These are phyloP conservation scores for Lachnellula cervina DNA, from an alignment of 2,329 filamentous ascomycete species.

Conservation along the genomic window DNA sequence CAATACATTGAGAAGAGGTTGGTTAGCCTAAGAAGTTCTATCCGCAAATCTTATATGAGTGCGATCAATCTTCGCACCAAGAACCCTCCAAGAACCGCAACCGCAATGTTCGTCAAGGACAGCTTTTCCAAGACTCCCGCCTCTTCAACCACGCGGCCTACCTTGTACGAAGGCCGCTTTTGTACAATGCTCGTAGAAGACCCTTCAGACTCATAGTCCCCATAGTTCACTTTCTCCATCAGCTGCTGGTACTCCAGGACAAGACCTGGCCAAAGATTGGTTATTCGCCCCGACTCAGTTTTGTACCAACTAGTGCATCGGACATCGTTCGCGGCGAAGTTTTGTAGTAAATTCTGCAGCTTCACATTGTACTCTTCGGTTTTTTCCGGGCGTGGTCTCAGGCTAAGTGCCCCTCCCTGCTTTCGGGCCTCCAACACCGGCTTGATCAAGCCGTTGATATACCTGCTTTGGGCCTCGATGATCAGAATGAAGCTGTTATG, in stretches of 20 bases:
- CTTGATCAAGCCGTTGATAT: conserved; percentile 8
- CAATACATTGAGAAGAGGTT: too few species aligned
- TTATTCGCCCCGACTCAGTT: conserved; percentile 6
- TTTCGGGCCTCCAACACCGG: not conserved
- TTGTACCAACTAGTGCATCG: conserved; percentile 12
- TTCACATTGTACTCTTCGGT: conserved; percentile 7
- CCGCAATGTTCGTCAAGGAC: too few species aligned
- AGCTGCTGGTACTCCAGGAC: conserved; percentile 10
- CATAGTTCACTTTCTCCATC: not conserved
- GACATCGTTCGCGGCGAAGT: conserved; percentile 1
- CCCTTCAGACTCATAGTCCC: not conserved
- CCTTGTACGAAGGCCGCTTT: too few species aligned
- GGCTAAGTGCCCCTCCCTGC: not conserved
- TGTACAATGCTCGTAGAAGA: too few species aligned
- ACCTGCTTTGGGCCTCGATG: conserved; percentile 12
- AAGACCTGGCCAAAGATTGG: conserved; percentile 8
- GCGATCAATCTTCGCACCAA: too few species aligned
- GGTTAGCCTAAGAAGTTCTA: too few species aligned
- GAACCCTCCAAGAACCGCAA: too few species aligned
- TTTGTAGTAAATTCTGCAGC: conserved; percentile 2
- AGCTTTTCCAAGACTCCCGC: too few species aligned
- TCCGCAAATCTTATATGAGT: too few species aligned
- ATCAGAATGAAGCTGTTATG: conserved; percentile 16
- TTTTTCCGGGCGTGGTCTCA: not conserved
- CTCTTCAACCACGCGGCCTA: too few species aligned